Evolutionary conservation across 768 basidiomycete species (phyloP).

Genomic region (Cyclocybe aegerita): DNA sequence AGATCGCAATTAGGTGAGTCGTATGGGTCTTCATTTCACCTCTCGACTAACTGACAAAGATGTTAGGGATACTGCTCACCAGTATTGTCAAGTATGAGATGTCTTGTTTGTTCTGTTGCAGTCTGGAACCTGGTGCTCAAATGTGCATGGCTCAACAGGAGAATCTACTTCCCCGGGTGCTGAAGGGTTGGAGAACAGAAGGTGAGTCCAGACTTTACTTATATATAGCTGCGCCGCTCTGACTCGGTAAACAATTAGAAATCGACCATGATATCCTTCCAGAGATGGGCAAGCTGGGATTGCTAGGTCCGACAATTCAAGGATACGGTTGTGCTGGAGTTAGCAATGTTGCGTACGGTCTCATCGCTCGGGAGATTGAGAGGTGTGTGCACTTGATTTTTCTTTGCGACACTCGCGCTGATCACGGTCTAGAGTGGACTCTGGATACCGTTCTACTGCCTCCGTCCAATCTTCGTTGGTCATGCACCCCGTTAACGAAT

Average conservation of each 20-base stretch:
- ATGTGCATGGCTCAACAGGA: constrained; percentile 45
- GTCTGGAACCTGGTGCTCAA: not conserved
- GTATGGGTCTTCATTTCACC: not conserved
- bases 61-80: constrained; percentile 71
- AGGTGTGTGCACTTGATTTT: constrained; percentile 43
- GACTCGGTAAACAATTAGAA: constrained; percentile 39
- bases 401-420: not conserved
- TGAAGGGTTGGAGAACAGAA: constrained; percentile 88
- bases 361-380: constrained; percentile 93
- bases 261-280: constrained; percentile 76
- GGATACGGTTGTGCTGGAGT: constrained; percentile 95
- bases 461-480: constrained; percentile 96
- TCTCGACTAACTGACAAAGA: constrained; percentile 2
- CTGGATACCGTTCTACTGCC: constrained; percentile 92
- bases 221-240: not conserved
- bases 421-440: constrained; percentile 69
- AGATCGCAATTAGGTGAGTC: constrained; percentile 79
- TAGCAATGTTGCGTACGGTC: constrained; percentile 89
- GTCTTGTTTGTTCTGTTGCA: too few species aligned
- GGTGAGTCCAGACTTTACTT: constrained; percentile 36
- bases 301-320: constrained; percentile 89
- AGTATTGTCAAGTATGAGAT: constrained; percentile 71
- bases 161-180: constrained; percentile 81
- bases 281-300: constrained; percentile 91
- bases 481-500: constrained; percentile 92